Evolutionary conservation across 2,329 filamentous ascomycete genomes (phyloP).

Genomic region (Colletotrichum sp.): DNA sequence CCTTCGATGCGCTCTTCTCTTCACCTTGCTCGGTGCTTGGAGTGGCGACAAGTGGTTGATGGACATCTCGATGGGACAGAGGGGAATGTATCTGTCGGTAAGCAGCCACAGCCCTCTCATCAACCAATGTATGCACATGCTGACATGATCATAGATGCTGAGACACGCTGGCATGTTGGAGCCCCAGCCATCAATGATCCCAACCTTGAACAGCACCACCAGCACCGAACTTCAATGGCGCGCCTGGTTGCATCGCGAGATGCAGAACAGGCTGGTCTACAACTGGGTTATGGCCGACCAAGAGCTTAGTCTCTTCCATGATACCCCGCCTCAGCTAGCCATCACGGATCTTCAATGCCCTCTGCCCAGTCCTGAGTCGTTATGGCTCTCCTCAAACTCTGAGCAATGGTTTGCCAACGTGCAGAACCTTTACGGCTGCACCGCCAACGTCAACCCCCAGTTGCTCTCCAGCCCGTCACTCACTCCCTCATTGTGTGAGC

Average conservation of each 20-base stretch:
- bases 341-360: constrained; percentile 69
- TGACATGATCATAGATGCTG: constrained; percentile 57
- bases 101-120: constrained; percentile 26
- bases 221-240: constrained; percentile 61
- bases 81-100: constrained; percentile 73
- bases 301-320: constrained; percentile 71
- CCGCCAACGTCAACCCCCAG: constrained; percentile 53
- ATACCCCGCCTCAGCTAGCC: constrained; percentile 65
- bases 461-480: constrained; percentile 53
- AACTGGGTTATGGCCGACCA: constrained; percentile 79
- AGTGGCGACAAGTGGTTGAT: constrained; percentile 80
- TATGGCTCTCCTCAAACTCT: constrained; percentile 67
- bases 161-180: constrained; percentile 73
- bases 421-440: constrained; percentile 62
- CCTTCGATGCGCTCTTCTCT: constrained; percentile 69
- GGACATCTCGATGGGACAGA: constrained; percentile 77
- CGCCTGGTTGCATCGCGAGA: constrained; percentile 69
- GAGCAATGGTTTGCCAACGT: constrained; percentile 64
- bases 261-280: constrained; percentile 71
- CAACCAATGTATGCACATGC: not conserved
- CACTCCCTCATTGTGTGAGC: constrained; percentile 64
- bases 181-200: constrained; percentile 48
- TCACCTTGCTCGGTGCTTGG: constrained; percentile 73
- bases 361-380: constrained; percentile 63
- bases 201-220: constrained; percentile 44